Evolutionary conservation across 2,329 filamentous ascomycete genomes (phyloP).

Genomic region (Harringtonia aguacate): DNA sequence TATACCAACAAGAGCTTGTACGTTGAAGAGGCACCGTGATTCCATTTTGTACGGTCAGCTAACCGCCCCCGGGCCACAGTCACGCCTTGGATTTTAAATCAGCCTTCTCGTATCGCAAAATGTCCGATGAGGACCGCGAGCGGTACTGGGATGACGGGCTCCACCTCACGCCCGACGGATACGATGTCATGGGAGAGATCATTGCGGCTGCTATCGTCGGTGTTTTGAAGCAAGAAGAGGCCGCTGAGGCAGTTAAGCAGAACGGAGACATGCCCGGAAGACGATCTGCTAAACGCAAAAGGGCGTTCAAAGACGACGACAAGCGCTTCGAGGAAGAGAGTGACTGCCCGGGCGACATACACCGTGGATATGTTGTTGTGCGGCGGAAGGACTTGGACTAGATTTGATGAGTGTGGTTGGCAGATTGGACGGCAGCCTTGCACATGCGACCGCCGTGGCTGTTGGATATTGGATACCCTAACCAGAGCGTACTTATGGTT

Average conservation of each 20-base stretch:
- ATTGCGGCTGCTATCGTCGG: conserved; percentile 42
- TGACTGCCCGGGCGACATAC: conserved; percentile 33
- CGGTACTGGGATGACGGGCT: conserved; percentile 51
- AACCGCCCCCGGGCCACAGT: conserved; percentile 23
- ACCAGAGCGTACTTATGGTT: background rate
- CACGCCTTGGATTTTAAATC: conserved; percentile 44
- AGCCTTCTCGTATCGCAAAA: conserved; percentile 41
- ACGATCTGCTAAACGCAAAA: conserved; percentile 8
- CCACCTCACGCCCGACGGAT: conserved; percentile 47
- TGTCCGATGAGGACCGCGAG: conserved; percentile 32
- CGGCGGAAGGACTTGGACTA: conserved; percentile 41
- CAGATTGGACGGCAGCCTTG: conserved; percentile 1
- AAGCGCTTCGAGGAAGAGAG: conserved; percentile 37
- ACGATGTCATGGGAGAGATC: conserved; percentile 50
- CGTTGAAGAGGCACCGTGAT: too few species aligned
- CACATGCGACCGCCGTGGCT: background rate
- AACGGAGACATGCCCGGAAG: background rate
- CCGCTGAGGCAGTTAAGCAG: conserved; percentile 14
- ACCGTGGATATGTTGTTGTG: conserved; percentile 43
- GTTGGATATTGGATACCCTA: background rate
- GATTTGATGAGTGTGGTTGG: too few species aligned
- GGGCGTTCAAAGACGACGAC: conserved; percentile 26
- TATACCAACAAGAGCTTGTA: conserved; percentile 42
- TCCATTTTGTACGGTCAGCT: too few species aligned
- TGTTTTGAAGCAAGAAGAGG: conserved; percentile 25